Base-by-base conservation (phyloP, 148 eudicot genomes). In the Silene conica region DNA sequence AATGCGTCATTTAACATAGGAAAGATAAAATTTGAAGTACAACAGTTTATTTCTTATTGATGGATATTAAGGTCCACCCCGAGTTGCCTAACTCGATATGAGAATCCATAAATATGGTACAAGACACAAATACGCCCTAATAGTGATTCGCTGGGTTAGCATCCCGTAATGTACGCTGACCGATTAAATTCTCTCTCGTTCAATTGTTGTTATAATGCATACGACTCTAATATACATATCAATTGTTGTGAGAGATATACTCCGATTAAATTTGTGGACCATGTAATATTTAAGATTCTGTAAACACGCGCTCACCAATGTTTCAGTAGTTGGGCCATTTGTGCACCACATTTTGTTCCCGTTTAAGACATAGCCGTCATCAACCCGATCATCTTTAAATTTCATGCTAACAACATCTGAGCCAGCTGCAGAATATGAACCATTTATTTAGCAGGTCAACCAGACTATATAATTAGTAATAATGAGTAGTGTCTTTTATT, bases 291-390 rank as follows among this genome's bases (percentile, higher is more conserved):
- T 62, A 21, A 73, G 25, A 21, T 21, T 15, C 62, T 38, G 52
- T 23, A 19, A 71, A 58, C 6, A 45, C 23, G 60, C 58, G 56
- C 70, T 55, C 84, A 95, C 99, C 96, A 95, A 83, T 54, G 99
- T 92, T 80, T 95, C 82, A 67, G 99, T 97, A 78, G 76, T 72
- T 38, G 99, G 96, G 75, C 99, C 99, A 87, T 95, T 95, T 22
- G 97, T 95, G 84, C 99, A 95, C 99, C 99, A 95, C 99, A 95
- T 95, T 82, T 95, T 95, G 83, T 95, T 95, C 76, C 99, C 99
- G 60, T 92, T 95, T 62, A 95, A 72, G 78, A 89, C 46, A 75
- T 92, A 95, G 74, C 97, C 99, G 43, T 92, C 97, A 71, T 92
- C 92, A 82, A 82, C 88, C 74, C 77, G 87, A 58, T 92, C 97